phyloP scores from a whole-genome alignment of 2,329 filamentous ascomycete genomes.

The Ophiocordyceps camponoti-saundersi region DNA sequence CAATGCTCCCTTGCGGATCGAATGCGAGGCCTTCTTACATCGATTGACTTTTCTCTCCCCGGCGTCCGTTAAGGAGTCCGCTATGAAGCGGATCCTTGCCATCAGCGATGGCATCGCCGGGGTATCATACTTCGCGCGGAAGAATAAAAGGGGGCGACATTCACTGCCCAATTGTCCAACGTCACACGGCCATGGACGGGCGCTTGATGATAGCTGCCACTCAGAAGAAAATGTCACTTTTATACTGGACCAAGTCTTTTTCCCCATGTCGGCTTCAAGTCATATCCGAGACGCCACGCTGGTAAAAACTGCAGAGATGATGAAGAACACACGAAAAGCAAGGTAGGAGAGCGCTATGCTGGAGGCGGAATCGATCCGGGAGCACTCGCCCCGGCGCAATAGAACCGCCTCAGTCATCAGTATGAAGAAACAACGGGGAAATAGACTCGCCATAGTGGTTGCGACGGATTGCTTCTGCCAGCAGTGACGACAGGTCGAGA shows the following conservation, averaged over 20 bases:
- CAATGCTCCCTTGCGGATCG: slow-evolving; percentile 8
- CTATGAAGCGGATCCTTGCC: slow-evolving; percentile 53
- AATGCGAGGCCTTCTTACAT: slow-evolving; percentile 20
- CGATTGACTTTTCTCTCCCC: slow-evolving; percentile 40
- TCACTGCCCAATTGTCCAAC: not conserved
- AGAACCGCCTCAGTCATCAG: slow-evolving; percentile 27
- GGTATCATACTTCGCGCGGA: slow-evolving; percentile 13
- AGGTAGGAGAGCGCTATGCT: not conserved
- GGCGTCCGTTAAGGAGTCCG: slow-evolving; percentile 72
- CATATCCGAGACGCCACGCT: slow-evolving; percentile 3
- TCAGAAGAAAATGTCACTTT: not conserved
- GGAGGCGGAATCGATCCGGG: not conserved
- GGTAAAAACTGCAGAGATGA: slow-evolving; percentile 1
- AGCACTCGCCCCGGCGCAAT: not conserved
- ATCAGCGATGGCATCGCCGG: slow-evolving; percentile 63
- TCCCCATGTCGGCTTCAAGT: not conserved
- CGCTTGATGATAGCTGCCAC: not conserved
- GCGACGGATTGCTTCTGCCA: slow-evolving; percentile 83
- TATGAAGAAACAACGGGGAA: slow-evolving; percentile 51
- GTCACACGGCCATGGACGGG: not conserved
- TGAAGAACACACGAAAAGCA: not conserved
- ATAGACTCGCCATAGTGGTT: slow-evolving; percentile 93
- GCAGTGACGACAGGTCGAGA: slow-evolving; percentile 71
- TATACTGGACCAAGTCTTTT: not conserved
- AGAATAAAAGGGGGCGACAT: not conserved